Conservation (phyloP, 164 flowering plant species). For the Macadamia integrifolia region DNA sequence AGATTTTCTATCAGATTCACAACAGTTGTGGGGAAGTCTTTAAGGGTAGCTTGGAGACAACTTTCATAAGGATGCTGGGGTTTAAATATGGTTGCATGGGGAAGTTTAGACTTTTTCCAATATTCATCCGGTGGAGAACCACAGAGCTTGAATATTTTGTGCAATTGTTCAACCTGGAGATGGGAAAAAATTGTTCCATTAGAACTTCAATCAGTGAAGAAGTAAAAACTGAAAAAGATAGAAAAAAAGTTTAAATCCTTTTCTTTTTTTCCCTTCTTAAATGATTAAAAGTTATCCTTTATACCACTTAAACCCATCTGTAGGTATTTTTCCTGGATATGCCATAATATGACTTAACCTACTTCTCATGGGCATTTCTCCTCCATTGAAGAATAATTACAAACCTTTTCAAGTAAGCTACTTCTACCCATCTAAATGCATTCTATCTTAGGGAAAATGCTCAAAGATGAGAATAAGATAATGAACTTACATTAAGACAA, state of each 20-base stretch:
- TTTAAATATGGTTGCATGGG: constrained; percentile 77
- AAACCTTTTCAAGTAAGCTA: no score
- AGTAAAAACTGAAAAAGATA: neutral
- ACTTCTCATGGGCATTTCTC: no score
- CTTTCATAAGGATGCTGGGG: constrained; percentile 79
- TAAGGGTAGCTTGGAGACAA: constrained; percentile 55
- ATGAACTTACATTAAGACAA: no score
- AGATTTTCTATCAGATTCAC: constrained; percentile 52
- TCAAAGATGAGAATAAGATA: no score
- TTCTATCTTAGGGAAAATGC: no score
- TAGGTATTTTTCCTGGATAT: neutral
- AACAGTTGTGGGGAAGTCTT: constrained; percentile 50
- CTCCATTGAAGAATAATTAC: no score
- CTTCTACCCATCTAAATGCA: no score
- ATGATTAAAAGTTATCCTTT: neutral
- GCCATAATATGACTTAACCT: no score
- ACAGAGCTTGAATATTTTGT: constrained; percentile 90
- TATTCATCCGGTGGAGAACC: constrained; percentile 88
- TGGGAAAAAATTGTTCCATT: neutral
- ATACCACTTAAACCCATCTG: neutral
- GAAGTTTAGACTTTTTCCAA: constrained; percentile 73
- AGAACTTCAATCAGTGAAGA: constrained; percentile 1
- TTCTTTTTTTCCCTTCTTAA: no score
- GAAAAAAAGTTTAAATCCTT: no score
- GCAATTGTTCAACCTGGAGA: constrained; percentile 84